These are phyloP conservation scores for Candida insectalens DNA, from an alignment of 805 yeast genomes.

Conservation along the genomic window DNA sequence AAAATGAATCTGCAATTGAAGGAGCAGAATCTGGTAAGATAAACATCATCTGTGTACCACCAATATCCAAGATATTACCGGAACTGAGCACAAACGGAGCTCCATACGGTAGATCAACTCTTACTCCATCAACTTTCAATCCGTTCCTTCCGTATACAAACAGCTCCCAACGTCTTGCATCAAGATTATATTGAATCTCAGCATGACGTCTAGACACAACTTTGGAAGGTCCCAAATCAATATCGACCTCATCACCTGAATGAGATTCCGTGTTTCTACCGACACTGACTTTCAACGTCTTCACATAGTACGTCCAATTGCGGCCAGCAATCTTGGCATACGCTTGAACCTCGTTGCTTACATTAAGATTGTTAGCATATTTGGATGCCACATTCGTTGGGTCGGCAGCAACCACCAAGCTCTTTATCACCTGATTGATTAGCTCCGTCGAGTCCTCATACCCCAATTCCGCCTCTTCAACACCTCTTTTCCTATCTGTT, in stretches of 20 bases:
- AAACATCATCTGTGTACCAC: slow-evolving; percentile 99
- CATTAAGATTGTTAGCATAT: slow-evolving; percentile 65
- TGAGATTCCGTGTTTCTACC: slow-evolving; percentile 70
- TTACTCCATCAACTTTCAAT: slow-evolving; percentile 73
- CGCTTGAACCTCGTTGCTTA: slow-evolving; percentile 82
- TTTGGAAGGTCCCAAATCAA: slow-evolving; percentile 94
- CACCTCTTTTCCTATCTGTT: too few relatives aligned
- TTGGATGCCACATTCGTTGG: slow-evolving; percentile 61
- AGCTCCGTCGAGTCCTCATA: slow-evolving; percentile 55
- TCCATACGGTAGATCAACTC: slow-evolving; percentile 28
- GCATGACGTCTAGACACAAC: slow-evolving; percentile 95
- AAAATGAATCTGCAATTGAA: slow-evolving; percentile 40
- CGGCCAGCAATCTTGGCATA: slow-evolving; percentile 93
- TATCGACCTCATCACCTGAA: slow-evolving; percentile 40
- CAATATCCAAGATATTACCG: slow-evolving; percentile 90
- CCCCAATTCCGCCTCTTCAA: too few relatives aligned
- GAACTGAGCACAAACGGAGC: slow-evolving; percentile 51
- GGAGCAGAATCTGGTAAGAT: slow-evolving; percentile 89
- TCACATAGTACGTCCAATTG: slow-evolving; percentile 91
- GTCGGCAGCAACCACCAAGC: slow-evolving; percentile 62
- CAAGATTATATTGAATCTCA: slow-evolving; percentile 64
- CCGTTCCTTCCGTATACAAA: slow-evolving; percentile 85
- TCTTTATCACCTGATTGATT: slow-evolving; percentile 65
- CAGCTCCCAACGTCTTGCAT: slow-evolving; percentile 77
- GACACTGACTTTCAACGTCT: slow-evolving; percentile 60